Evolutionary conservation across 2,329 filamentous ascomycete species (phyloP), one percentile per base, ranked within the genome.

Genomic region (Fusarium sp.): DNA sequence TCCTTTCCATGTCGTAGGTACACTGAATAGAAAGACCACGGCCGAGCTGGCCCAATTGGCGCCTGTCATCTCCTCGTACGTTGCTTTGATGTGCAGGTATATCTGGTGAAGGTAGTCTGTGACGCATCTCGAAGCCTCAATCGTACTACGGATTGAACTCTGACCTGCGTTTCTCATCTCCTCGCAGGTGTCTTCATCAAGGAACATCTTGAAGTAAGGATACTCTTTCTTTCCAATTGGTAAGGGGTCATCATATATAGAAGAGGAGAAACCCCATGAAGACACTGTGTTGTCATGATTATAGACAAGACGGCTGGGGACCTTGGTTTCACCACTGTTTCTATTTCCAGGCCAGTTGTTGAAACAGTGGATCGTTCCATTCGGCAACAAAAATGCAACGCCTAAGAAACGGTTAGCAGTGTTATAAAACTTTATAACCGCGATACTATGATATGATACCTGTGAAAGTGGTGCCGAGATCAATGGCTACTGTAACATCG

Each of bases 391-490:
- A n/a, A 54, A 54, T 3, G 13, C 51, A n/a, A 44, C 51, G 7
- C 51, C 51, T 51, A 9, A n/a, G 9, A 51, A 27, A 22, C 16
- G 8, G 6, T 51, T 13, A 51, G 47, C 16, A 13, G 25, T 27
- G 10, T n/a, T 12, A 5, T 29, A 12, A 3, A 29, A 11, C 10
- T 11, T 29, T 12, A 5, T 5, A 29, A 29, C 27, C 10, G 5
- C 0, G 27, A 29, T 29, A 12, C 27, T 29, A 4, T 29, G 27
- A 2, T 30, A 30, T 7, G 7, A 7, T 27, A 53, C 49, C 37
- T 42, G 49, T 53, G 49, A 53, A 53, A 8, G 49, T 53, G 12
- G 49, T 53, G n/a, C 49, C 49, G 22, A 53, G 37, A 53, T 53
- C 49, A 14, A 53, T 42, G 13, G 49, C 49, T 24, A 53, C 49